These are phyloP conservation scores for Coemansia sp. DNA, from an alignment of 192 early-diverging fungal genomes.

Conservation along the genomic window DNA sequence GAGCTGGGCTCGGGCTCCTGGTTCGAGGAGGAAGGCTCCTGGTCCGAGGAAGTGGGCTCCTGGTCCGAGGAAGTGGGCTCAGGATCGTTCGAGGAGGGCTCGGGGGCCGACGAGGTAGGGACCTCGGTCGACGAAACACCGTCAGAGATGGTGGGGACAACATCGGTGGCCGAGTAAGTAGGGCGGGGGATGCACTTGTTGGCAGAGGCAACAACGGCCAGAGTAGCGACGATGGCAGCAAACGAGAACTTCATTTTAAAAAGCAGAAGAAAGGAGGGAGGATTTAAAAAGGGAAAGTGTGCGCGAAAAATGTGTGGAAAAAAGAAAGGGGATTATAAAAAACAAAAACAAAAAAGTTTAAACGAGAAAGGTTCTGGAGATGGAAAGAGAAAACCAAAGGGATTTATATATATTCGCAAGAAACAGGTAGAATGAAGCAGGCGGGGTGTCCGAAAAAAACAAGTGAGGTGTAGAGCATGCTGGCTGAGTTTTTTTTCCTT, in stretches of 20 bases:
- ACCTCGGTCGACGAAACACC: not conserved
- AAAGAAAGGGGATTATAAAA: slow-evolving; percentile 10
- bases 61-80: slow-evolving; percentile 9
- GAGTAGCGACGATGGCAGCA: slow-evolving; percentile 17
- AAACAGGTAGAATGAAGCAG: too few relatives aligned
- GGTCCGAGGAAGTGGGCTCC: not conserved
- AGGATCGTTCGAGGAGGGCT: not conserved
- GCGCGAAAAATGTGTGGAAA: slow-evolving; percentile 5
- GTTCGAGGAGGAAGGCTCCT: not conserved
- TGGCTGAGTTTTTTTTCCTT: too few relatives aligned
- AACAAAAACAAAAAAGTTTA: slow-evolving; percentile 1
- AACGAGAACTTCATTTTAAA: slow-evolving; percentile 30
- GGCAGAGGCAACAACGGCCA: slow-evolving; percentile 29
- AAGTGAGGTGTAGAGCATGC: too few relatives aligned
- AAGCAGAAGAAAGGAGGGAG: not conserved
- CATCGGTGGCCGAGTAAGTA: slow-evolving; percentile 2
- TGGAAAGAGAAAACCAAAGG: not conserved
- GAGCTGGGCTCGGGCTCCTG: slow-evolving; percentile 2
- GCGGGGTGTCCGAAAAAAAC: too few relatives aligned
- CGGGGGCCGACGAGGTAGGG: slow-evolving; percentile 16
- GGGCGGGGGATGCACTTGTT: slow-evolving; percentile 50
- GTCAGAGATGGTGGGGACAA: not conserved
- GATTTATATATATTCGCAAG: not conserved
- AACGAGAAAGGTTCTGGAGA: not conserved
- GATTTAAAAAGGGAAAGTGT: not conserved